These are phyloP conservation scores for Schoenoplectus tabernaemontani DNA, from an alignment of 202 grass and related monocot species.

Conservation along the genomic window DNA sequence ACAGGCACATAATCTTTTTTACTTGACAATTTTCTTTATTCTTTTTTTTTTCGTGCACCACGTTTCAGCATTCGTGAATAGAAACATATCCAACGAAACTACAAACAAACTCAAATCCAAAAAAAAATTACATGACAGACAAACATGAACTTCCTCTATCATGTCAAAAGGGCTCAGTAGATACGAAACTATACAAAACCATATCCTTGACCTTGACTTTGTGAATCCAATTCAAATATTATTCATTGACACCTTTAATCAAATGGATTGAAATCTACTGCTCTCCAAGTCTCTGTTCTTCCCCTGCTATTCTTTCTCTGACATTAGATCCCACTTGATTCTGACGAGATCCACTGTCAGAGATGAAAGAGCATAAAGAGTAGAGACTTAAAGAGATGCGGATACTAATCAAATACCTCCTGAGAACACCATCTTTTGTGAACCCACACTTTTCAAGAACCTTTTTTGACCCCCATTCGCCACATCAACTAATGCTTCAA, in stretches of 20 bases:
- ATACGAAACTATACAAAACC: conserved; percentile 47
- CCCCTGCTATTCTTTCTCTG: no score
- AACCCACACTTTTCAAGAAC: conserved; percentile 81
- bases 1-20: background rate
- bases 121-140: background rate
- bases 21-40: background rate
- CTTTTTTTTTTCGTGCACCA: background rate
- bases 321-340: no score
- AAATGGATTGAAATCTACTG: no score
- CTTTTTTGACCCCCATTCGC: conserved; percentile 62
- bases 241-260: no score
- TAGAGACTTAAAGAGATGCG: no score
- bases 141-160: background rate
- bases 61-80: background rate
- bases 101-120: background rate
- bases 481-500: conserved; percentile 63
- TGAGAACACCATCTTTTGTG: conserved; percentile 51
- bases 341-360: no score
- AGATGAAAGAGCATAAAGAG: no score
- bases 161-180: conserved; percentile 6
- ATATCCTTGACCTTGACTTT: conserved; percentile 47
- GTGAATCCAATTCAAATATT: conserved; percentile 9
- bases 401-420: conserved; percentile 19
- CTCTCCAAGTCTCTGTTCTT: no score
- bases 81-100: background rate